phyloP scores from a whole-genome alignment of 257 asterid species.

The Ajuga chamaepitys region DNA sequence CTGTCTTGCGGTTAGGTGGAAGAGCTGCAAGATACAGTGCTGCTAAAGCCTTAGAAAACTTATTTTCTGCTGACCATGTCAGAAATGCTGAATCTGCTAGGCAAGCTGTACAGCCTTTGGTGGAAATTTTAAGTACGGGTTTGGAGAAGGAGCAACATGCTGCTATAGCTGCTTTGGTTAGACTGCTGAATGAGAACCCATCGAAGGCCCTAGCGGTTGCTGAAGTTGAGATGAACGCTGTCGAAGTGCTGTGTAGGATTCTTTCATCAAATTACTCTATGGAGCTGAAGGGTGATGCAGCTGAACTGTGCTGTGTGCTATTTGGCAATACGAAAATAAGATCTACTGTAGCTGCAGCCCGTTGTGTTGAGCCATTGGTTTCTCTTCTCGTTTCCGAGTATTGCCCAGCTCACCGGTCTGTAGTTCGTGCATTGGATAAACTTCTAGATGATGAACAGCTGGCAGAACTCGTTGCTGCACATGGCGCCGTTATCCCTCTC shows the following conservation, averaged over 20 bases:
- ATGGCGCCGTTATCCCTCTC: slow-evolving; percentile 92
- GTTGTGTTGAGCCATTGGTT: slow-evolving; percentile 92
- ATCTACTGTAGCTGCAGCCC: slow-evolving; percentile 90
- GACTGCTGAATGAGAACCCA: slow-evolving; percentile 82
- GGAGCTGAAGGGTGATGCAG: slow-evolving; percentile 97
- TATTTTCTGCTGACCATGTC: slow-evolving; percentile 92
- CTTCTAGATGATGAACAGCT: slow-evolving; percentile 89
- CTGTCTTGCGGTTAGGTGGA: slow-evolving; percentile 96
- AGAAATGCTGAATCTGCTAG: slow-evolving; percentile 92
- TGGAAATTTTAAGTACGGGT: slow-evolving; percentile 84
- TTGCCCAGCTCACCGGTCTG: slow-evolving; percentile 78
- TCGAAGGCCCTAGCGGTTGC: slow-evolving; percentile 93
- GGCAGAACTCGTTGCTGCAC: slow-evolving; percentile 96
- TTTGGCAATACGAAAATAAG: slow-evolving; percentile 86
- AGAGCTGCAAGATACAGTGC: slow-evolving; percentile 96
- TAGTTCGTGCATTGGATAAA: slow-evolving; percentile 84
- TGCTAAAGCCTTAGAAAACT: slow-evolving; percentile 91
- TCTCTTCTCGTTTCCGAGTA: slow-evolving; percentile 77
- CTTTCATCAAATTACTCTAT: slow-evolving; percentile 75
- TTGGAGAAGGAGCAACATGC: slow-evolving; percentile 99
- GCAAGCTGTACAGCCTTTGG: slow-evolving; percentile 97
- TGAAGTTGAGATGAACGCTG: slow-evolving; percentile 94
- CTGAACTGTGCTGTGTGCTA: slow-evolving; percentile 82
- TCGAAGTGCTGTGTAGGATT: slow-evolving; percentile 83
- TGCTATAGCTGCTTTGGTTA: slow-evolving; percentile 89